Conservation (phyloP, 2,329 filamentous ascomycete species). For the Botrytis elliptica region DNA sequence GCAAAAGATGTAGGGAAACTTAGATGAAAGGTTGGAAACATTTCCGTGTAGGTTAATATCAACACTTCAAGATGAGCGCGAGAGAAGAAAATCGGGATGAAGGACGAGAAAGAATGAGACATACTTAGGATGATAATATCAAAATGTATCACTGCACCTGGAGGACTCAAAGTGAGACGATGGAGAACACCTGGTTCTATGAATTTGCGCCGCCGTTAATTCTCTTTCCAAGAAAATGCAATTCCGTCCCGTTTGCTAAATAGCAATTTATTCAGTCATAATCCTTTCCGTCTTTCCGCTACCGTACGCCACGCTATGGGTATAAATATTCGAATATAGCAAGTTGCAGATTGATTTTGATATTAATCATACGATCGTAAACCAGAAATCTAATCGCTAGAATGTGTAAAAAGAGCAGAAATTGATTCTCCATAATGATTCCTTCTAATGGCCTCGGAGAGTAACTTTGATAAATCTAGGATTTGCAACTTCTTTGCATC, state of each 20-base stretch:
- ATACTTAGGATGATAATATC: conserved; percentile 2
- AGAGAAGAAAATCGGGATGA: neutral
- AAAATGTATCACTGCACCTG: conserved; percentile 10
- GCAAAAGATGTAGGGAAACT: conserved; percentile 14
- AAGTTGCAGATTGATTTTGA: conserved; percentile 48
- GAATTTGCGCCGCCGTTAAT: neutral
- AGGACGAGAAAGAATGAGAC: neutral
- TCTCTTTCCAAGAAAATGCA: neutral
- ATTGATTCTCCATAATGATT: conserved; percentile 95
- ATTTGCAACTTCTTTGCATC: conserved; percentile 81
- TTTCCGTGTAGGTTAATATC: neutral
- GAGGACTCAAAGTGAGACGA: neutral
- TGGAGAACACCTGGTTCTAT: conserved; percentile 11
- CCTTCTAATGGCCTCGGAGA: conserved; percentile 88
- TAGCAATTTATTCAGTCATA: conserved; percentile 25
- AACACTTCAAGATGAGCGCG: neutral
- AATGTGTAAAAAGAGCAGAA: conserved; percentile 37
- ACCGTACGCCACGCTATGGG: conserved; percentile 36
- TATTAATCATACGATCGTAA: conserved; percentile 29
- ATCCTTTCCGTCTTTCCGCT: conserved; percentile 7
- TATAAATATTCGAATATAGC: conserved; percentile 19
- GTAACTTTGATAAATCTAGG: conserved; percentile 81
- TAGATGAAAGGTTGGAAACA: neutral
- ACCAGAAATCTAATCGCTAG: conserved; percentile 28
- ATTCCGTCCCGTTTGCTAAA: neutral